Conservation (phyloP, 257 asterid species). For the Schizonepeta tenuifolia region DNA sequence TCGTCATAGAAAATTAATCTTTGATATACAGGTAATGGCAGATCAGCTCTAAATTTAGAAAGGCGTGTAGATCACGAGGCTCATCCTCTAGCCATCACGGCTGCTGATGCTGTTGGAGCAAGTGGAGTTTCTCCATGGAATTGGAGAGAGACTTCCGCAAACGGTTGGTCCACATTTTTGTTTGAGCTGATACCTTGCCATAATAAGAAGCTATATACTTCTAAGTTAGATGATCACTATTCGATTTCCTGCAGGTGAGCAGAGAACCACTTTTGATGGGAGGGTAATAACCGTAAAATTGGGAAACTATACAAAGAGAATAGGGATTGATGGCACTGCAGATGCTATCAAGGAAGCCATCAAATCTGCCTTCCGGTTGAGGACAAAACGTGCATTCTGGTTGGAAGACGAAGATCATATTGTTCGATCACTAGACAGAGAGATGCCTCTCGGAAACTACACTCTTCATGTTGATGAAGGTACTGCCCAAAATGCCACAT, state of each 20-base stretch:
- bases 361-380: slow-evolving; percentile 75
- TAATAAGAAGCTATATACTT: background rate
- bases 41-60: slow-evolving; percentile 74
- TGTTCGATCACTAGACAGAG: slow-evolving; percentile 78
- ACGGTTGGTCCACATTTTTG: slow-evolving; percentile 53
- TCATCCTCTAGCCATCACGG: slow-evolving; percentile 85
- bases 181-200: no score
- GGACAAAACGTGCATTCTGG: slow-evolving; percentile 91
- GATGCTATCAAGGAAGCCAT: slow-evolving; percentile 88
- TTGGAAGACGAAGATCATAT: slow-evolving; percentile 86
- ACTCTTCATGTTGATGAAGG: slow-evolving; percentile 94
- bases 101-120: slow-evolving; percentile 83
- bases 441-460: slow-evolving; percentile 90
- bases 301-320: slow-evolving; percentile 73
- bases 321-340: slow-evolving; percentile 79
- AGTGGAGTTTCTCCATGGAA: slow-evolving; percentile 94
- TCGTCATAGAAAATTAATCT: slow-evolving; percentile 10
- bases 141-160: slow-evolving; percentile 88
- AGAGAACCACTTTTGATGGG: slow-evolving; percentile 62
- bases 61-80: slow-evolving; percentile 79
- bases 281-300: slow-evolving; percentile 81
- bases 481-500: slow-evolving; percentile 28
- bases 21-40: slow-evolving; percentile 62
- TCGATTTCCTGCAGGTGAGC: slow-evolving; percentile 57
- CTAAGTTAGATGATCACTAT: background rate